phyloP scores from a whole-genome alignment of 2,329 filamentous ascomycete genomes.

The Apiospora phragmitis region DNA sequence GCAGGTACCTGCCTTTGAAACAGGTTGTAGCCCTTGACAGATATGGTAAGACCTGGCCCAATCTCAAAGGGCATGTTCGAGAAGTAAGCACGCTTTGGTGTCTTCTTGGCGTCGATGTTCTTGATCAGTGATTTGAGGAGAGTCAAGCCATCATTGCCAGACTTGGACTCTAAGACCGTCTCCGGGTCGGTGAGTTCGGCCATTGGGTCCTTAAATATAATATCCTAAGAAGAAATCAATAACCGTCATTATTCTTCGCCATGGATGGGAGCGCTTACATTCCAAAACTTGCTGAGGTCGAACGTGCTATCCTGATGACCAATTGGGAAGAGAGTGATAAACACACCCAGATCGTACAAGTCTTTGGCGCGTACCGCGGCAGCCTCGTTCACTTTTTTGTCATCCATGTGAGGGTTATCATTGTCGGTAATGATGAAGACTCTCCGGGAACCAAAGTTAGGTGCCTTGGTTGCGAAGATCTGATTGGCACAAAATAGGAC shows the following conservation, averaged over 20 bases:
- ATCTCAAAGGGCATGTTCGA: conserved; percentile 86
- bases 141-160: conserved; percentile 75
- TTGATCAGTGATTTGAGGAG: conserved; percentile 79
- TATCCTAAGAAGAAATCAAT: conserved; percentile 59
- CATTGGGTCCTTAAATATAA: conserved; percentile 78
- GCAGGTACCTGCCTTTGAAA: conserved; percentile 81
- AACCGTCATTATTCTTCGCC: conserved; percentile 19
- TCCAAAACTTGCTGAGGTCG: conserved; percentile 84
- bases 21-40: conserved; percentile 89
- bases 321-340: conserved; percentile 92
- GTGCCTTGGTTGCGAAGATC: conserved; percentile 90
- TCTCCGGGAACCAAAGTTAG: conserved; percentile 89
- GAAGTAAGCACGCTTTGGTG: conserved; percentile 82
- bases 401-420: conserved; percentile 76
- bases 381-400: conserved; percentile 71
- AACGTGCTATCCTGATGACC: conserved; percentile 70
- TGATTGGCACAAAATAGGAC: conserved; percentile 94
- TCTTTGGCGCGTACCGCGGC: conserved; percentile 90
- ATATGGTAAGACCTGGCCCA: conserved; percentile 80
- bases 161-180: conserved; percentile 63
- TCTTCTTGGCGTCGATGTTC: conserved; percentile 88
- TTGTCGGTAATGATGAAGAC: conserved; percentile 97
- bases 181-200: conserved; percentile 66
- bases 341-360: conserved; percentile 88
- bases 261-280: conserved; percentile 53